Conservation (phyloP, 331 rosid genomes). For the Acacia pycnantha region DNA sequence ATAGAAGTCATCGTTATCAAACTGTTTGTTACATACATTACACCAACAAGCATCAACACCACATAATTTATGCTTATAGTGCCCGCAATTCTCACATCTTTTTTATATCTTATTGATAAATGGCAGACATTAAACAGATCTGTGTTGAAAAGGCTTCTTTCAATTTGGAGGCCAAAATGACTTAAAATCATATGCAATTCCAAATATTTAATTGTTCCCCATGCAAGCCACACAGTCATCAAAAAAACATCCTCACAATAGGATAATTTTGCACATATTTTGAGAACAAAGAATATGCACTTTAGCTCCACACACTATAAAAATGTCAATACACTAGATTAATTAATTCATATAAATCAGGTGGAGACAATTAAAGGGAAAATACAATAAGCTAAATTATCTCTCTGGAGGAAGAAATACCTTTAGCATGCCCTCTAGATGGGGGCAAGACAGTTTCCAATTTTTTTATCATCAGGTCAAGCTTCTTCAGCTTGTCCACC, state of each 20-base stretch:
- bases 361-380: conserved; percentile 9
- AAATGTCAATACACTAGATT: conserved; percentile 5
- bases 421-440: conserved; percentile 41
- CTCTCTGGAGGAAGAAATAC: conserved; percentile 30
- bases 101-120: too few relatives aligned
- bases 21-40: too few relatives aligned
- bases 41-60: too few relatives aligned
- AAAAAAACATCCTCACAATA: neutral
- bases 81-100: too few relatives aligned
- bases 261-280: neutral
- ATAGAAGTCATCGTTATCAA: too few relatives aligned
- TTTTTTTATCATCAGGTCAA: conserved; percentile 58
- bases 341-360: conserved; percentile 19
- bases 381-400: conserved; percentile 18
- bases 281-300: neutral
- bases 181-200: neutral
- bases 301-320: neutral
- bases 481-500: conserved; percentile 54
- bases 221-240: neutral
- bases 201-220: neutral
- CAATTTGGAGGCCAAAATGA: neutral
- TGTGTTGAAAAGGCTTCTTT: neutral
- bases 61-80: too few relatives aligned
- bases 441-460: conserved; percentile 61
- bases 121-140: neutral